Base-by-base conservation (phyloP, 2,329 filamentous ascomycete genomes). In the Thelonectria olida region DNA sequence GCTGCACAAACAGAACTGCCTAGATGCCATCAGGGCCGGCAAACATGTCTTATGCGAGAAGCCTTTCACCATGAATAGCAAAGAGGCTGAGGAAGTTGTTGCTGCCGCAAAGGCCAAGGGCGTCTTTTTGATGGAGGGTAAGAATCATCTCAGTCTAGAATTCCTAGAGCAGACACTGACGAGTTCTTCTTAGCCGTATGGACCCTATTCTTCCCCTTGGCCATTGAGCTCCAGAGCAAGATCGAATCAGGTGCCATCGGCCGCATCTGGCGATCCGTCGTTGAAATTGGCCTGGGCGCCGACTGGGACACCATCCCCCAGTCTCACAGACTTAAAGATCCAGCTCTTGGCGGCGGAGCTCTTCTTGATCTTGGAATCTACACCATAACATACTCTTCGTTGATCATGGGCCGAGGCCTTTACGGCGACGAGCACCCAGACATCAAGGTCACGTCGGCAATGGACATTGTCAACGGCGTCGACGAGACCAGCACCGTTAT, bases 41-140 rank as follows among this genome's bases (percentile, higher is more conserved):
- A 83, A 83, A 64, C 73, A 82, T 42, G 73, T 82, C 0, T 71
- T 83, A 0, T 82, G 81, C 55, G 81, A 83, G 63, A 83, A 83
- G 65, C 70, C 81, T 0, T 81, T 83, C 54, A 74, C 78, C 2
- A 56, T 81, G 52, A 81, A 75, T 23, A 74, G 75, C 2, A 66
- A 58, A 3, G 76, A 82, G 53, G 75, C 78, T 0, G 69, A 66
- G 22, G 75, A 78, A 50, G 75, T 81, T 4, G 74, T 80, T 10
- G 73, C 63, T 2, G 75, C 76, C 1, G 80, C 80, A 2, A 70
- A 73, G 59, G 64, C 65, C 27, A 77, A 77, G 63, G 75, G 76
- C 12, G 75, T 81, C 4, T 82, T 78, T 61, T 63, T 82, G 44
- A 77, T 79, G 70, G 79, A 82, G 67, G 80, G 58, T 61, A 28